Evolutionary conservation across 2,329 filamentous ascomycete species (phyloP), one percentile per base, ranked within the genome.

Genomic region (Xylaria hypoxylon): DNA sequence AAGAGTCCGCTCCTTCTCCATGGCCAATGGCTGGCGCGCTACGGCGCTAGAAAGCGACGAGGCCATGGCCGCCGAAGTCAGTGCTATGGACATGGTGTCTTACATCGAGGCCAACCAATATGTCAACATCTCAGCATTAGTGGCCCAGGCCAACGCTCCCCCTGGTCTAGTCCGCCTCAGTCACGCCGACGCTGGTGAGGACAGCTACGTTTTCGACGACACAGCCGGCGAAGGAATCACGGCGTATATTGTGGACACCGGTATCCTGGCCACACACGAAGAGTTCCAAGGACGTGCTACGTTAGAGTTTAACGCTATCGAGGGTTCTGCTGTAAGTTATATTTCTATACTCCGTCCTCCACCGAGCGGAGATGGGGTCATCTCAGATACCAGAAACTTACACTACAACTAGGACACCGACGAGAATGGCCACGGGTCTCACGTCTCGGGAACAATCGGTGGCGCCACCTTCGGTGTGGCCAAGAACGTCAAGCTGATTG

Each of bases 181-280:
- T 55, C 79, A 83, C 74, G 70, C 78, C 26, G 56, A 73, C 13
- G 67, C 77, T 19, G 80, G 77, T 45, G 62, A 72, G 15, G 62
- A 67, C 6, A 77, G 73, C 59, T 88, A 88, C 74, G 71, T 84
- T 57, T 89, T 87, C 68, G 85, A 89, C 74, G 77, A 78, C 63
- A 80, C 79, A 13, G 84, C 83, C 24, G 87, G 86, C 35, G 64
- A 82, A 69, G 85, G 84, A n/a, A 85, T 87, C 71, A 89, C 85
- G 24, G 85, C 83, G 31, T 92, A 87, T 75, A 79, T 92, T 26
- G 84, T 92, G 45, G 89, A 92, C 77, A 90, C 89, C 5, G 89
- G 89, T 70, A 86, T 91, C 75, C 79, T 79, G 61, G 79, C 79
- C 42, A 80, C 81, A 5, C 89, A 92, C 77, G 72, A 75, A 48